These are phyloP conservation scores for Barnettozyma populi DNA, from an alignment of 805 yeast genomes.

Conservation along the genomic window DNA sequence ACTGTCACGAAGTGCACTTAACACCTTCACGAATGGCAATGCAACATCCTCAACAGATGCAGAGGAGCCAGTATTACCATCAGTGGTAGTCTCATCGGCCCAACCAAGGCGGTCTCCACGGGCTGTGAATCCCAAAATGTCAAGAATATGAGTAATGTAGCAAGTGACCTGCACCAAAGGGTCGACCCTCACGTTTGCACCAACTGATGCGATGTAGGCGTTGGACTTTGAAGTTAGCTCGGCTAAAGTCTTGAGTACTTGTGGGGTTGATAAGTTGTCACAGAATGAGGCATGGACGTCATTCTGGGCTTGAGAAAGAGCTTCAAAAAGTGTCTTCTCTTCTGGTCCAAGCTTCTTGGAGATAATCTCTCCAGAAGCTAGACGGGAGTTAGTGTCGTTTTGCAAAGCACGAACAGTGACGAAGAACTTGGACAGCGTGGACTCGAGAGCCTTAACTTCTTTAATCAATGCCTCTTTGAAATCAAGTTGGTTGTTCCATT, in stretches of 20 bases:
- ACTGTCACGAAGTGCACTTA: constrained; percentile 76
- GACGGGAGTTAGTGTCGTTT: constrained; percentile 52
- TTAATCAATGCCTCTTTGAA: constrained; percentile 75
- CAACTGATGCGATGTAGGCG: constrained; percentile 58
- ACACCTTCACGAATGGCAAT: constrained; percentile 73
- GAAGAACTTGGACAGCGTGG: constrained; percentile 76
- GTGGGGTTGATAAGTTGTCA: constrained; percentile 82
- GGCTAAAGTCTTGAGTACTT: constrained; percentile 56
- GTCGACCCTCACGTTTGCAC: constrained; percentile 53
- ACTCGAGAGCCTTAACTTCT: constrained; percentile 75
- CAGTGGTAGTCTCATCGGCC: constrained; percentile 36
- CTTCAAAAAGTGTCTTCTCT: constrained; percentile 53
- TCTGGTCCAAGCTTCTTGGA: constrained; percentile 53
- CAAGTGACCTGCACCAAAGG: constrained; percentile 56
- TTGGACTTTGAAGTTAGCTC: constrained; percentile 71
- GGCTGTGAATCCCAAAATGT: constrained; percentile 69
- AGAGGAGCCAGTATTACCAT: neutral
- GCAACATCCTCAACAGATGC: constrained; percentile 55
- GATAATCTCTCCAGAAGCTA: constrained; percentile 43
- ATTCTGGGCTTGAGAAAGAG: constrained; percentile 45
- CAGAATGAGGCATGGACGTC: constrained; percentile 75
- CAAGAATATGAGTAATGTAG: constrained; percentile 67
- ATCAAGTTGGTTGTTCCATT: constrained; percentile 91
- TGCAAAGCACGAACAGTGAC: constrained; percentile 78
- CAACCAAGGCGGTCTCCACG: constrained; percentile 78